Percentiles rank a stretch among this genome's conserved stretches.
Conservation (phyloP, 305 asterid genomes). For the Fraxinus nigra region DNA sequence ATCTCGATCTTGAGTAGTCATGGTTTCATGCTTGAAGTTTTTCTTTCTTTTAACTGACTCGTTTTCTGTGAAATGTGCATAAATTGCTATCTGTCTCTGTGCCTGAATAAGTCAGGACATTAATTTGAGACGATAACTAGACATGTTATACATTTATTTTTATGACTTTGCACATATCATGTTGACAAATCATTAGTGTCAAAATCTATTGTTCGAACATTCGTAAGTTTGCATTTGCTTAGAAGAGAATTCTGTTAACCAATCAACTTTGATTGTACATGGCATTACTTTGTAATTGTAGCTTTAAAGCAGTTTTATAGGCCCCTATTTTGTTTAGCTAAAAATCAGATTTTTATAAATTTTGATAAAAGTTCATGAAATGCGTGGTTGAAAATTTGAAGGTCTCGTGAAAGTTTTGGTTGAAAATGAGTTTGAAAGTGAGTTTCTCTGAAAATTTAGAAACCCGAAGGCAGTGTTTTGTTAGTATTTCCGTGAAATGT, state of each 20-base stretch:
- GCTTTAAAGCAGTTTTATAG: neutral
- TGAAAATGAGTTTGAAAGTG: neutral
- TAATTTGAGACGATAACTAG: neutral
- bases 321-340: neutral
- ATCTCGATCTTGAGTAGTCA: neutral
- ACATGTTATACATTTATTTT: neutral
- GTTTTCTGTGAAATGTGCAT: neutral
- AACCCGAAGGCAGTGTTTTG: neutral
- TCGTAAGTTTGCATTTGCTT: neutral
- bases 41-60: neutral
- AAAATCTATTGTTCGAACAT: neutral
- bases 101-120: neutral
- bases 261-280: neutral
- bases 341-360: no score
- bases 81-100: neutral
- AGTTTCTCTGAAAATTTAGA: neutral
- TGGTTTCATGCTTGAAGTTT: neutral
- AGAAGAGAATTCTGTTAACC: neutral
- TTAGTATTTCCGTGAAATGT: neutral
- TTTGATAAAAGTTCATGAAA: no score
- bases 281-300: neutral
- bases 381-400: no score
- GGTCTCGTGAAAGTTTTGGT: neutral
- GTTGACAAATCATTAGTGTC: neutral
- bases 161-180: neutral